These are phyloP conservation scores for Pyrrhoderma lamaoense DNA, from an alignment of 1,284 basidiomycete genomes.

Conservation along the genomic window DNA sequence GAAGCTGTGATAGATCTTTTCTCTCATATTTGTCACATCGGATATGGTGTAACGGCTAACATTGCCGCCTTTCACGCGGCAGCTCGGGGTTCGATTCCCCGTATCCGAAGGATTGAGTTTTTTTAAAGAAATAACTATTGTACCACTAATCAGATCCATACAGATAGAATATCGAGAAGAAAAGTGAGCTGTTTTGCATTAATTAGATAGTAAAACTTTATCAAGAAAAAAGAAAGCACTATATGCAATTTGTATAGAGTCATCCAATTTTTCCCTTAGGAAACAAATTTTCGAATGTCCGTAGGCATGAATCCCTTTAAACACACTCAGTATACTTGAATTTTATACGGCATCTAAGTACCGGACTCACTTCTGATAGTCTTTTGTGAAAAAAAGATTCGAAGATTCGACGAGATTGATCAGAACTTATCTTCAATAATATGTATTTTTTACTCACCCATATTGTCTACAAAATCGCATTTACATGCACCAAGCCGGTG, in stretches of 20 bases:
- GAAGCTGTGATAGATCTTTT: too few relatives aligned
- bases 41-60: conserved; percentile 70
- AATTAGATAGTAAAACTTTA: too few relatives aligned
- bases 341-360: too few relatives aligned
- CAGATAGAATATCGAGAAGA: too few relatives aligned
- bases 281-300: conserved; percentile 3
- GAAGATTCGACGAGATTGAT: not conserved
- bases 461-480: conserved; percentile 11
- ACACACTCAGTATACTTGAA: not conserved
- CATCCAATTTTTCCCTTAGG: conserved; percentile 4
- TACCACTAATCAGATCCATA: too few relatives aligned
- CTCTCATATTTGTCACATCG: too few relatives aligned
- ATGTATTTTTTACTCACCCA: conserved; percentile 2
- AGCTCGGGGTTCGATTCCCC: conserved; percentile 76
- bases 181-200: too few relatives aligned
- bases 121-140: too few relatives aligned
- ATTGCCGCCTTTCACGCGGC: conserved; percentile 69
- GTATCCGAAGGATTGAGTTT: conserved; percentile 45
- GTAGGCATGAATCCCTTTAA: conserved; percentile 5
- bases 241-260: too few relatives aligned
- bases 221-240: too few relatives aligned
- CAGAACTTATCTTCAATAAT: not conserved
- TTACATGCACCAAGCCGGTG: conserved; percentile 2
- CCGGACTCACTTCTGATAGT: not conserved
- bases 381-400: conserved; percentile 4